Evolutionary conservation across 768 basidiomycete species (phyloP).

Genomic region (Panellus pusillus): DNA sequence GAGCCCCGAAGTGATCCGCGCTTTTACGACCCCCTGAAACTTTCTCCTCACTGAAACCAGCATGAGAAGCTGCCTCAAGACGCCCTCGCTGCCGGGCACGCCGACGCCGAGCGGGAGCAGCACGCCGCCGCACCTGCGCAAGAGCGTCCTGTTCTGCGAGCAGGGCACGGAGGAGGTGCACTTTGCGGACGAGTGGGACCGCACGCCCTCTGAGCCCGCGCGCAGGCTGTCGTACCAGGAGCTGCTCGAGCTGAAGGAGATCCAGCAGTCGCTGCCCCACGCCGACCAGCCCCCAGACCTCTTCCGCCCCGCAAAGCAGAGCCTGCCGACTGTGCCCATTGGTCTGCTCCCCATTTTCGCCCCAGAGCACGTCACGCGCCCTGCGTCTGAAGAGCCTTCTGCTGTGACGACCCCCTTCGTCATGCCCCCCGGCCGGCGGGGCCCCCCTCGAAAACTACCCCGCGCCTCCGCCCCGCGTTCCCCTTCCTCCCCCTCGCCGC

Average conservation of each 20-base stretch:
- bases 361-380: slow-evolving; percentile 6
- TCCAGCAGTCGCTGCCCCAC: slow-evolving; percentile 62
- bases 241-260: slow-evolving; percentile 66
- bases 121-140: slow-evolving; percentile 27
- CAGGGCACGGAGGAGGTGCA: slow-evolving; percentile 58
- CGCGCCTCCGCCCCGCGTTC: slow-evolving; percentile 7
- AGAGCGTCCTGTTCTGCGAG: slow-evolving; percentile 64
- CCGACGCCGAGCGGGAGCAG: slow-evolving; percentile 13
- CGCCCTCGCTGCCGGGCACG: slow-evolving; percentile 25
- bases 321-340: slow-evolving; percentile 59
- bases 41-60: neutral
- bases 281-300: slow-evolving; percentile 53
- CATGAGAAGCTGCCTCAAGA: slow-evolving; percentile 44
- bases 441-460: neutral
- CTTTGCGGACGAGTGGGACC: slow-evolving; percentile 77
- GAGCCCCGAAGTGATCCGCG: neutral
- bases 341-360: slow-evolving; percentile 58
- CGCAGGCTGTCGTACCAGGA: slow-evolving; percentile 67
- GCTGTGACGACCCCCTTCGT: slow-evolving; percentile 5
- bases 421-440: slow-evolving; percentile 21
- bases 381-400: neutral
- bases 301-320: slow-evolving; percentile 39
- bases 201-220: slow-evolving; percentile 68
- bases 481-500: slow-evolving; percentile 19
- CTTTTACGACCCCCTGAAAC: neutral